Evolutionary conservation across 306 rosid species (phyloP).

Genomic region (Vigna nakashimae): DNA sequence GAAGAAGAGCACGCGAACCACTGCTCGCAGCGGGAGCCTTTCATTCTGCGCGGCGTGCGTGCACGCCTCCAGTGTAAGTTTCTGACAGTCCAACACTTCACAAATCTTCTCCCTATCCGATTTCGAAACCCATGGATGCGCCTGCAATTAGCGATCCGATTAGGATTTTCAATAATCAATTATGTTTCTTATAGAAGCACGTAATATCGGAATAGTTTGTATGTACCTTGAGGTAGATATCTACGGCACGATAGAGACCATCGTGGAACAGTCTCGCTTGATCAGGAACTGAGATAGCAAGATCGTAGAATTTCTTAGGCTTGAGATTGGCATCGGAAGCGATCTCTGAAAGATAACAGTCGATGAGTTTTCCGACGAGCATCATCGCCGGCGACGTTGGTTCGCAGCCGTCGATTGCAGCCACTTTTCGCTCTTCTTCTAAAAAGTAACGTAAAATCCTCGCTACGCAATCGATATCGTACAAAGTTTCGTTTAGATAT

Average conservation of each 20-base stretch:
- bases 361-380: slow-evolving; percentile 15
- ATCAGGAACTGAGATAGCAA: not conserved
- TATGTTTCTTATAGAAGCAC: not conserved
- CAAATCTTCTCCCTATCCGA: slow-evolving; percentile 6
- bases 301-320: not conserved
- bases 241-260: slow-evolving; percentile 16
- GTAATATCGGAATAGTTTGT: not conserved
- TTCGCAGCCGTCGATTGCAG: not conserved
- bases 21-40: slow-evolving; percentile 71
- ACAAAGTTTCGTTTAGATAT: slow-evolving; percentile 7
- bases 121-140: slow-evolving; percentile 12
- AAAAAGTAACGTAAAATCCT: slow-evolving; percentile 11
- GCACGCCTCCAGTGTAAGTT: slow-evolving; percentile 66
- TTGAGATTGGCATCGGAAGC: slow-evolving; percentile 10
- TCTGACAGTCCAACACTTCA: slow-evolving; percentile 1
- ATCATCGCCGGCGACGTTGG: slow-evolving; percentile 7
- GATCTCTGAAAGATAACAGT: slow-evolving; percentile 15
- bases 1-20: slow-evolving; percentile 13
- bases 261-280: slow-evolving; percentile 18
- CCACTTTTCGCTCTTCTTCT: slow-evolving; percentile 9
- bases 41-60: slow-evolving; percentile 95
- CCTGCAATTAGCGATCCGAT: not conserved
- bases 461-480: not conserved
- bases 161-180: not conserved
- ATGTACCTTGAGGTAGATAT: slow-evolving; percentile 13